These are phyloP conservation scores for Exophiala dermatitidis DNA, from an alignment of 2,329 filamentous ascomycete species.

Conservation along the genomic window DNA sequence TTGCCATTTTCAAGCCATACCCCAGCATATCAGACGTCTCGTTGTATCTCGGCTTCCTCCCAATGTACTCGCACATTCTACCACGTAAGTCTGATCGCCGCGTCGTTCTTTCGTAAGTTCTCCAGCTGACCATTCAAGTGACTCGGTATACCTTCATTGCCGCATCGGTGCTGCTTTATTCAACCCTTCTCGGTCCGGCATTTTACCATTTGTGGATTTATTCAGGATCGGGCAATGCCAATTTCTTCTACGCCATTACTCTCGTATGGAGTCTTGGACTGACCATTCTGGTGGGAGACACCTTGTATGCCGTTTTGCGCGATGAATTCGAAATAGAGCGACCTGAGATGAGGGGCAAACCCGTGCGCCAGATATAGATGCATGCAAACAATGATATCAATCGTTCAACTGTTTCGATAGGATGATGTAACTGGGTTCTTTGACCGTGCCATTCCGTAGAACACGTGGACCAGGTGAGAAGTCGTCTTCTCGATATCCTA, in stretches of 20 bases:
- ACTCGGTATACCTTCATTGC: conserved; percentile 92
- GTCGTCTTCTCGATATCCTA: conserved; percentile 48
- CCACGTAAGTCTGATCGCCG: conserved; percentile 51
- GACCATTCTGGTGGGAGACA: conserved; percentile 77
- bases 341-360: conserved; percentile 82
- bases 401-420: conserved; percentile 41
- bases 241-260: conserved; percentile 99
- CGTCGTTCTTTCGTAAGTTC: neutral
- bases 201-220: conserved; percentile 99
- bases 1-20: conserved; percentile 95
- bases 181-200: conserved; percentile 79
- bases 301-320: conserved; percentile 77
- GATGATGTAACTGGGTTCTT: conserved; percentile 47
- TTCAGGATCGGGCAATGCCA: conserved; percentile 92
- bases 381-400: conserved; percentile 1
- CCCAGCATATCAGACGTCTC: conserved; percentile 86
- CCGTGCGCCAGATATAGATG: conserved; percentile 70
- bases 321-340: conserved; percentile 92
- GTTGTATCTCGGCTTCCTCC: conserved; percentile 73
- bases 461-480: conserved; percentile 45
- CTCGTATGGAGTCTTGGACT: conserved; percentile 94
- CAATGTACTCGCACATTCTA: conserved; percentile 85
- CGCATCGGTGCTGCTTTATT: conserved; percentile 74
- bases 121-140: conserved; percentile 46
- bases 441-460: conserved; percentile 43